Evolutionary conservation across 352 stramenopile species (phyloP).

Genomic region (Peronospora farinosa): DNA sequence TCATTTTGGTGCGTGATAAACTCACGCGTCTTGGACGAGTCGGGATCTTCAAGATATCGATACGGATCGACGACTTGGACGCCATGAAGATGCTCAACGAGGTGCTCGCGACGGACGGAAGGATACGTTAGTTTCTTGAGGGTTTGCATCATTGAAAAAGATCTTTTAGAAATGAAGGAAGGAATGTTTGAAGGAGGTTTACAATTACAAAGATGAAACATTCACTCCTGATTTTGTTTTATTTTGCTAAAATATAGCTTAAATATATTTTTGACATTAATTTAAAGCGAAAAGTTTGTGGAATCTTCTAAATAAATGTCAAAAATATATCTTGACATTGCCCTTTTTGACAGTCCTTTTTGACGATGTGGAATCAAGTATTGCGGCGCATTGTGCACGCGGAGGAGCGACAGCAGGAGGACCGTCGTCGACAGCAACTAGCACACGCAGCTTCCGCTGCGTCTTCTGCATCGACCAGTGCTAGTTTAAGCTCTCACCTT

Average conservation of each 20-base stretch:
- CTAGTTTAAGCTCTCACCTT: background rate
- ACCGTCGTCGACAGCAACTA: constrained; percentile 26
- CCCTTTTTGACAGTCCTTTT: no score
- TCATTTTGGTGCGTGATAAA: constrained; percentile 78
- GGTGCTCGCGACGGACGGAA: constrained; percentile 36
- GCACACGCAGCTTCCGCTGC: constrained; percentile 7
- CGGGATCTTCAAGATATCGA: constrained; percentile 75
- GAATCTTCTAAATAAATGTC: no score
- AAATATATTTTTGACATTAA: background rate
- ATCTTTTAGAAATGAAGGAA: background rate
- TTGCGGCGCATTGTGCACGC: constrained; percentile 26
- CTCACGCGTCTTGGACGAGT: constrained; percentile 67
- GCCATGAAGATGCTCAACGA: constrained; percentile 57
- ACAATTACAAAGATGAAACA: background rate
- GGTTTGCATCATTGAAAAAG: background rate
- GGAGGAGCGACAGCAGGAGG: constrained; percentile 25
- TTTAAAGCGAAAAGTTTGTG: no score
- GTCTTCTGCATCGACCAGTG: constrained; percentile 7
- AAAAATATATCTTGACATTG: no score
- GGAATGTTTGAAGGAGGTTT: background rate
- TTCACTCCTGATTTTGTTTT: no score
- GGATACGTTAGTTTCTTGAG: constrained; percentile 44
- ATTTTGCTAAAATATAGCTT: no score
- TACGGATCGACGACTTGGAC: constrained; percentile 57
- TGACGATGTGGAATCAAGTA: constrained; percentile 31